These are phyloP conservation scores for Kodamaea plutei DNA, from an alignment of 1,139 yeast species.

Conservation along the genomic window DNA sequence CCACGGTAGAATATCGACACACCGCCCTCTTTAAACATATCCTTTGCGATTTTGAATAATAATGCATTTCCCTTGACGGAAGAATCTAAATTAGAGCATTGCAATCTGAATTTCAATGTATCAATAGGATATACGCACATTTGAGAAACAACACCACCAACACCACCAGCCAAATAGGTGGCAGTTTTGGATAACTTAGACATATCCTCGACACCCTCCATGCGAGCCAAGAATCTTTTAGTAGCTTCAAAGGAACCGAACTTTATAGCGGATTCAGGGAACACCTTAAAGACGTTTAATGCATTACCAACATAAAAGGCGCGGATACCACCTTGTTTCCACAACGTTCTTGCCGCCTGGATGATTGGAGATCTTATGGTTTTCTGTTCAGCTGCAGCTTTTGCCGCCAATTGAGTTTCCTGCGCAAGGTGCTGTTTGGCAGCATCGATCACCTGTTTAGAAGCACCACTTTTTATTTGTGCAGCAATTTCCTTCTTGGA, in stretches of 20 bases:
- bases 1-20: conserved; percentile 79
- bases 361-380: conserved; percentile 62
- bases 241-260: conserved; percentile 93
- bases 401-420: conserved; percentile 19
- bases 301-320: conserved; percentile 96
- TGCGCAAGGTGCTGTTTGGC: conserved; percentile 28
- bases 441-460: conserved; percentile 35
- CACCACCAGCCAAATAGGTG: conserved; percentile 89
- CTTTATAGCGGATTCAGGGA: conserved; percentile 96
- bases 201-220: conserved; percentile 77
- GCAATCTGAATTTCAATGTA: conserved; percentile 81
- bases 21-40: conserved; percentile 81
- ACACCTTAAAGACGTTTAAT: conserved; percentile 84
- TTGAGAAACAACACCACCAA: conserved; percentile 93
- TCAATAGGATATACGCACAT: conserved; percentile 94
- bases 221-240: conserved; percentile 64
- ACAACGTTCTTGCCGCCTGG: conserved; percentile 77
- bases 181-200: conserved; percentile 68
- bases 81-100: conserved; percentile 68
- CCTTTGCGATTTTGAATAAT: conserved; percentile 62
- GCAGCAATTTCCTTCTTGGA: conserved; percentile 50
- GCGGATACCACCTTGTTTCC: conserved; percentile 82
- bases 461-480: conserved; percentile 35
- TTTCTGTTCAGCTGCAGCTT: conserved; percentile 26
- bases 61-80: conserved; percentile 57